phyloP scores from a whole-genome alignment of 2,329 filamentous ascomycete species.

The Venturia aucupariae region DNA sequence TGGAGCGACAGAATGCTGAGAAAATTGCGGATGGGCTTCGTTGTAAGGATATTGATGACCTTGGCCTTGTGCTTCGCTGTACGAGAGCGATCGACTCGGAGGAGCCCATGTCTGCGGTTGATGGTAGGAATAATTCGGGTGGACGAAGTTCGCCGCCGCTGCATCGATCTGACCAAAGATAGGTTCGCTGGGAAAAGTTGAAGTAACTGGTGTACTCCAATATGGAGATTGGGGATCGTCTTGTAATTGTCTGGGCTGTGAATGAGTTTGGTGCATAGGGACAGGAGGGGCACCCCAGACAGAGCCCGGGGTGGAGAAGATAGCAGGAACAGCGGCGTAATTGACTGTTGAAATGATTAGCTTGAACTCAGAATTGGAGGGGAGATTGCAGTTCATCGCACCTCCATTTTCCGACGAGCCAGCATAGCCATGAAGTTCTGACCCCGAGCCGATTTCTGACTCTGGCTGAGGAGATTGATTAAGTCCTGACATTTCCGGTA shows the following conservation, averaged over 20 bases:
- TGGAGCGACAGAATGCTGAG: not conserved
- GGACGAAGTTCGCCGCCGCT: not conserved
- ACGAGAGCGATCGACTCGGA: slow-evolving; percentile 3
- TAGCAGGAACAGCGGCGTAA: not conserved
- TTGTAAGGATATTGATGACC: slow-evolving; percentile 3
- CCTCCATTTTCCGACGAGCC: not conserved
- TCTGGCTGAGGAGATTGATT: slow-evolving; percentile 6
- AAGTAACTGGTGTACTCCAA: slow-evolving; percentile 1
- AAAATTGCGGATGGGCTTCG: not conserved
- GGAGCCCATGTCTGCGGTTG: slow-evolving; percentile 2
- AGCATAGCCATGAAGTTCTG: slow-evolving; percentile 3
- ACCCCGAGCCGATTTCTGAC: not conserved
- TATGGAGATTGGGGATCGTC: slow-evolving; percentile 2
- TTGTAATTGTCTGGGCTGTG: slow-evolving; percentile 1
- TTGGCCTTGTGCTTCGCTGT: not conserved
- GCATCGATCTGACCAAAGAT: slow-evolving; percentile 5
- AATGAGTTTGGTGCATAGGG: not conserved
- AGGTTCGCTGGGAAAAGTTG: not conserved
- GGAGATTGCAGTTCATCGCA: not conserved
- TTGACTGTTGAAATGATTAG: not conserved
- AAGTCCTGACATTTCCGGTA: not conserved
- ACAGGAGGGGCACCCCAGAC: not conserved
- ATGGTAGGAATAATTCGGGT: not conserved
- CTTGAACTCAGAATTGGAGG: not conserved
- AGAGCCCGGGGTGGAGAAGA: not conserved